Base-by-base conservation (phyloP, 495 filamentous ascomycete genomes). In the Xylaria acuta region DNA sequence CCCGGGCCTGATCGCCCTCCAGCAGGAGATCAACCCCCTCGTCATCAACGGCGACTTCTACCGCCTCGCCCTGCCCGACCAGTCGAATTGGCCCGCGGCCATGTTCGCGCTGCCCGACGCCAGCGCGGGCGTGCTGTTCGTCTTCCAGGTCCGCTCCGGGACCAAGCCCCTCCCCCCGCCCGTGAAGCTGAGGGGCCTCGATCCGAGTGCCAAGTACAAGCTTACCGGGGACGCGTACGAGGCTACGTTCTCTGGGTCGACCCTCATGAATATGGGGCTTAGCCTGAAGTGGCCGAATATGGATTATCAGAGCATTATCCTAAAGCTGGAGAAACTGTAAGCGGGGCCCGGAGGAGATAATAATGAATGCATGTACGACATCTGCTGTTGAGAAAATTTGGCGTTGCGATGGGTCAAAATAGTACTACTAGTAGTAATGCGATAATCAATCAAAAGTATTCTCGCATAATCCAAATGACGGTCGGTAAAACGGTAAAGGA, bases 31-130 rank as follows among this genome's bases (percentile, higher is more conserved):
- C 9, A 88, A 85, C 62, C 85, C 86, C 1, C 81, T 88, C 27
- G 78, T 88, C 0, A 69, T 89, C 59, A 82, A 75, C 12, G 86
- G 87, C 4, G 82, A 86, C 68, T 80, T 87, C 77, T 88, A 84
- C 72, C 84, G 86, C 2, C 79, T 89, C 11, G 81, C 78, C 9
- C 78, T 88, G 0, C 87, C 87, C 0, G 85, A 88, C 63, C 80
- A 87, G 32, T 86, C 84, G 0, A 85, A 88, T 63, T 88, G 85
- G 85, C 87, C 87, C 14, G 86, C 86, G 34, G 86, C 81, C 36
- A 78, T 85, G 76, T 87, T 87, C 71, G 79, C 86, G n/a, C 81
- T 83, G 0, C 78, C 83, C 9, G 83, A 85, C 69, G 79, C 75
- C 2, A 74, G 70, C 16, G 76, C 82, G 63, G 83, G 76, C 12